Conservation (phyloP, 2,329 filamentous ascomycete genomes). For the Monilinia aucupariae region DNA sequence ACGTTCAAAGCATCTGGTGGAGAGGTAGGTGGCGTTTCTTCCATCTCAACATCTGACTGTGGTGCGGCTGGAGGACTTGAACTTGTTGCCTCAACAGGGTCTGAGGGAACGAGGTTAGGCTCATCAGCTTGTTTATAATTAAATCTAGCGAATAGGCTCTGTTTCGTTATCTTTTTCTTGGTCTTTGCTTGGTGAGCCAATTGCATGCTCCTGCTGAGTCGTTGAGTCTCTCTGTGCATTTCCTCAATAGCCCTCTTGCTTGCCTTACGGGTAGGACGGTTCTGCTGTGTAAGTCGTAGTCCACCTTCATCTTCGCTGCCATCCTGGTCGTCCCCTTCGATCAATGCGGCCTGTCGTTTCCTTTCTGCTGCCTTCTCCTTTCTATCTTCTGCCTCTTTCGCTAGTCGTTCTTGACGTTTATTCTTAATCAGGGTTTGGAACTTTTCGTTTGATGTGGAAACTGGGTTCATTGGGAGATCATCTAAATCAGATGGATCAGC, state of each 20-base stretch:
- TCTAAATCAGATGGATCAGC: conserved; percentile 32
- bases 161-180: conserved; percentile 83
- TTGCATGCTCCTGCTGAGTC: conserved; percentile 84
- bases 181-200: conserved; percentile 84
- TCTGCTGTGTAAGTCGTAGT: conserved; percentile 61
- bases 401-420: conserved; percentile 66
- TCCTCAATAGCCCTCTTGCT: conserved; percentile 94
- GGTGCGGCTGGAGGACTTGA: conserved; percentile 46
- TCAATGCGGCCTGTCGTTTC: conserved; percentile 44
- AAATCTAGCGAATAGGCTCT: conserved; percentile 77
- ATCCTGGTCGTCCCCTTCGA: conserved; percentile 49
- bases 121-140: conserved; percentile 55
- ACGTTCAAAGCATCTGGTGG: conserved; percentile 34
- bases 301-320: conserved; percentile 58
- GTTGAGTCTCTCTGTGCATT: conserved; percentile 91
- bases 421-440: conserved; percentile 68
- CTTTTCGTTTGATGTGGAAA: conserved; percentile 49
- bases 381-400: conserved; percentile 56
- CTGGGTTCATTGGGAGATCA: conserved; percentile 42
- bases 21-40: conserved; percentile 69
- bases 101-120: conserved; percentile 28
- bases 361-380: conserved; percentile 38
- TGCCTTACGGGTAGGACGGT: conserved; percentile 71
- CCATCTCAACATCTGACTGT: conserved; percentile 49
- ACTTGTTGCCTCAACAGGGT: conserved; percentile 41